Evolutionary conservation across 306 rosid genomes (phyloP), one percentile per base, ranked within the genome.

Genomic region (Adenanthera pavonina): DNA sequence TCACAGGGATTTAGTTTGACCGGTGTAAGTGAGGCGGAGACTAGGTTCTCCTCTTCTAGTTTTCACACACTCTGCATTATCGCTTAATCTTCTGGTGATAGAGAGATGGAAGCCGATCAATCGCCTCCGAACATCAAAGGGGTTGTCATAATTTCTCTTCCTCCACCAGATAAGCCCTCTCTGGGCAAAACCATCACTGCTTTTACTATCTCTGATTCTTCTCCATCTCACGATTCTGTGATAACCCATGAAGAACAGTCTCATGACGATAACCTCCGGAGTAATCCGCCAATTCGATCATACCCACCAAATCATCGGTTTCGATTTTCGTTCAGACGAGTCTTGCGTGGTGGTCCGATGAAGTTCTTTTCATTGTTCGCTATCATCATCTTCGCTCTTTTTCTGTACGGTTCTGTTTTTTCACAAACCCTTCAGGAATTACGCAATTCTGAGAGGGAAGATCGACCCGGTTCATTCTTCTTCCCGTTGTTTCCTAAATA

Each of bases 131-230:
- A 76, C 73, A 72, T 89, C 53, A 82, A 80, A 82, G 91, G 89
- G 49, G 84, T 93, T 60, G 96, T 93, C 25, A 82, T 93, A 80
- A 91, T 93, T 75, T 72, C 97, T 70, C 96, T 93, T 84, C 97
- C 97, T 75, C 97, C 97, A 17, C 86, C 92, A 30, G 85, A 91
- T 64, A 91, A 91, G 52, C 97, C 97, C 19, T 91, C 92, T 36
- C 34, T 89, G 33, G 96, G 97, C n/a, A 93, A 93, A 87, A 91
- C 92, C 72, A 90, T 93, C 69, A 93, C 96, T 48, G 97, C 97
- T 75, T 81, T 91, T 66, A 86, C 96, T 33, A 34, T 87, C 85
- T 82, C 83, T 49, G 61, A 84, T 78, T 80, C 88, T 79, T 74
- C 84, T 54, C 77, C 78, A 15, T 11, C 75, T 19, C 67, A 46